Base-by-base conservation (phyloP, 2,329 filamentous ascomycete species). In the Fusarium incarnatum region DNA sequence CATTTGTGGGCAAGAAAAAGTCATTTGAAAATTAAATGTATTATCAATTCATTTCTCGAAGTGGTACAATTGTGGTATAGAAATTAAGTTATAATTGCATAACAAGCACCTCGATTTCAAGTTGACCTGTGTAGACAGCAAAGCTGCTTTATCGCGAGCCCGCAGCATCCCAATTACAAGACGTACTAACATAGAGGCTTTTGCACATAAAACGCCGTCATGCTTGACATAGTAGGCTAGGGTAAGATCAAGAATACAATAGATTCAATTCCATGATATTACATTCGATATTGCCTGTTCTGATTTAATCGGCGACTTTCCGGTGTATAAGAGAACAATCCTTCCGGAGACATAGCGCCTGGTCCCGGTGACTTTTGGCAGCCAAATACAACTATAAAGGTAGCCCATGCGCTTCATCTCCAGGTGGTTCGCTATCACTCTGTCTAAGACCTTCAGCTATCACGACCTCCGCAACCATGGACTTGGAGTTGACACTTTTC, bases 211-310 rank as follows among this genome's bases (percentile, higher is more conserved):
- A 18, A 3, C 8, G 16, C 9, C 9, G 16, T 16, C 10, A 18
- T 18, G 9, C 16, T 2, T 37, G 5, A 18, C 16, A 10, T 2
- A 18, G 16, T 18, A 3, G 8, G 9, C 5, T 9, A 18, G 9
- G 16, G 16, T 18, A 6, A 37, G 16, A 18, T 18, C 2, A 9
- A 34, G 4, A 9, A 34, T 34, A 5, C 9, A 37, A 37, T 18
- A 10, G 8, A 34, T 18, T 18, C 6, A 1, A 2, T 16, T 34
- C 5, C 2, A 34, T 34, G 1, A 34, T 34, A 3, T 10, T 1
- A 18, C 6, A 5, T 10, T 10, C 8, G 8, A 34, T 6, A 34
- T 34, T 5, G 15, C 18, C 5, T 15, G 20, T 44, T 42, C n/a
- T 44, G n/a, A 44, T 44, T 44, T 13, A 20, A 22, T 22, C 41